Conservation (phyloP, 176 grass and related monocot genomes). For the Otatea glauca region DNA sequence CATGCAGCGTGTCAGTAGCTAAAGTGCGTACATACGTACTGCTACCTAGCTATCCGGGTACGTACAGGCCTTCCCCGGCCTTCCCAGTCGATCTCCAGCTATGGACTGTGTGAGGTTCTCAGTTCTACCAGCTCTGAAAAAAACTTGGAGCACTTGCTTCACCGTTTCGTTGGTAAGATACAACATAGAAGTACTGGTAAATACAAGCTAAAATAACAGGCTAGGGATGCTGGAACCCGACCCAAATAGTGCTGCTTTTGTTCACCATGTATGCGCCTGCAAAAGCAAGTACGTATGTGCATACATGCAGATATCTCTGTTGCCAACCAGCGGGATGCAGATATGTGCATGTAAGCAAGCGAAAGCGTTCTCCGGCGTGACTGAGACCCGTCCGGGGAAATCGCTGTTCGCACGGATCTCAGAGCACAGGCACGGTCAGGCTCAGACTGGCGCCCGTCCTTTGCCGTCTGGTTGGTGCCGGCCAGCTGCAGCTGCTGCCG, state of each 20-base stretch:
- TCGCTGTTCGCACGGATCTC: conserved; percentile 17
- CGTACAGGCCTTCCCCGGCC: not conserved
- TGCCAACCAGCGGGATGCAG: not conserved
- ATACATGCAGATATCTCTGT: not conserved
- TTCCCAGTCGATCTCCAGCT: not conserved
- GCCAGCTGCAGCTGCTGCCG: not conserved
- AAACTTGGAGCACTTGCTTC: not conserved
- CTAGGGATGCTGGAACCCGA: not conserved
- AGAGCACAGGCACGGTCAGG: not conserved
- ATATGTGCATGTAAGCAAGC: not conserved
- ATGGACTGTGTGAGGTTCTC: not conserved
- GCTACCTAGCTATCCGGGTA: not conserved
- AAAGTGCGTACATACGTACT: not conserved
- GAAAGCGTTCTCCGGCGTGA: conserved; percentile 2
- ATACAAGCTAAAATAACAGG: not conserved
- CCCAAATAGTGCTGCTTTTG: not conserved
- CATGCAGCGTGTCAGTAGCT: not conserved
- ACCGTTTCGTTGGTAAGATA: not conserved
- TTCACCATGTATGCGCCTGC: not conserved
- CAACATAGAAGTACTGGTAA: not conserved
- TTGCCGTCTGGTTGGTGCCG: conserved; percentile 15
- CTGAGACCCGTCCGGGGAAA: not conserved
- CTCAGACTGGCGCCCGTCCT: conserved; percentile 23
- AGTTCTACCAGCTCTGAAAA: not conserved
- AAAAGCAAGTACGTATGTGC: not conserved